Conservation (phyloP, 2,329 filamentous ascomycete genomes). For the Exserohilum turcica region DNA sequence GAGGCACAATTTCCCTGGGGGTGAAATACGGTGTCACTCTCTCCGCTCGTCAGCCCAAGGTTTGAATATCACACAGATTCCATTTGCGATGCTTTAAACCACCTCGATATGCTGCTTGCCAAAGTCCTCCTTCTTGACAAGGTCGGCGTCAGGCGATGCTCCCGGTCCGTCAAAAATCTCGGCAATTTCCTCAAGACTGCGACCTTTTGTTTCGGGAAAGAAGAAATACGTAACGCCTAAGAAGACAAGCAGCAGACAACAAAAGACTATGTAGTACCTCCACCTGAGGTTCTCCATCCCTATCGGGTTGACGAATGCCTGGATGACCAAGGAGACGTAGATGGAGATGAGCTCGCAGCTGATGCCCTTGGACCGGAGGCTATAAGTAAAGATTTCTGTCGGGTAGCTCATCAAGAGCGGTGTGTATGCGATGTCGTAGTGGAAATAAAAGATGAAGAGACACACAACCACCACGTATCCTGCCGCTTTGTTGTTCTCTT, state of each 20-base stretch:
- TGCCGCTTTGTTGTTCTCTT: slow-evolving; percentile 10
- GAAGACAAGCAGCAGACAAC: slow-evolving; percentile 30
- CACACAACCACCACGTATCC: slow-evolving; percentile 55
- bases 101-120: slow-evolving; percentile 3
- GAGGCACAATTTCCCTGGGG: background rate
- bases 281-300: slow-evolving; percentile 36
- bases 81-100: background rate
- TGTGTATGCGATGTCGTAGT: slow-evolving; percentile 5
- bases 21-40: background rate
- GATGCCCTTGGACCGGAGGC: slow-evolving; percentile 53
- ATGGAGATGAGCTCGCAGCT: slow-evolving; percentile 59
- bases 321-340: slow-evolving; percentile 60
- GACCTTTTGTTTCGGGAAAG: slow-evolving; percentile 32
- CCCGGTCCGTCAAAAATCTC: slow-evolving; percentile 23
- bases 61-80: background rate
- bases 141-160: background rate
- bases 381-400: slow-evolving; percentile 55
- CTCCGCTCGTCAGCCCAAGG: background rate
- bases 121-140: background rate
- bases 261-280: slow-evolving; percentile 44
- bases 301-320: slow-evolving; percentile 61
- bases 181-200: slow-evolving; percentile 27
- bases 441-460: slow-evolving; percentile 53
- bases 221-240: slow-evolving; percentile 30
- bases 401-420: slow-evolving; percentile 50